Evolutionary conservation across 2,329 filamentous ascomycete species (phyloP).

Genomic region (Pyrenophora teres): DNA sequence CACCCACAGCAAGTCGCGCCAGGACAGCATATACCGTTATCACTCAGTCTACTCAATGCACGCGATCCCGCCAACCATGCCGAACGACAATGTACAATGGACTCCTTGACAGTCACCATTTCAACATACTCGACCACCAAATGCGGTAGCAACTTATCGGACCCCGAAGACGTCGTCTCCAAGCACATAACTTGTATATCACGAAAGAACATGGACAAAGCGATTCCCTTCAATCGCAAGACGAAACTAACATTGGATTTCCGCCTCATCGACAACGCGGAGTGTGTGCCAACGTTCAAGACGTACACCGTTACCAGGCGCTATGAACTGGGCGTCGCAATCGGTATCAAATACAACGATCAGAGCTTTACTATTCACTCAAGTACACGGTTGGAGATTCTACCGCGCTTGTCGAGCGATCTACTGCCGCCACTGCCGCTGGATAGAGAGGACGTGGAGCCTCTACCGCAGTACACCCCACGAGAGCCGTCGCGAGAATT

Average conservation of each 20-base stretch:
- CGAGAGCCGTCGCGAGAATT: slow-evolving; percentile 36
- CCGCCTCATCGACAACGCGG: slow-evolving; percentile 39
- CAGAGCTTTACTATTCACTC: slow-evolving; percentile 35
- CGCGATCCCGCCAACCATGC: slow-evolving; percentile 25
- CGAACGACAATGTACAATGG: slow-evolving; percentile 30
- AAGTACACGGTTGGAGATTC: slow-evolving; percentile 36
- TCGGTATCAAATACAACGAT: slow-evolving; percentile 35
- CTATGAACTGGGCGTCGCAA: slow-evolving; percentile 33
- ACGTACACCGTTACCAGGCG: slow-evolving; percentile 41
- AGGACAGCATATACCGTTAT: slow-evolving; percentile 41
- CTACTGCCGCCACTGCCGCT: slow-evolving; percentile 2
- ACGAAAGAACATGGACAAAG: slow-evolving; percentile 28
- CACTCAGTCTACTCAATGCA: slow-evolving; percentile 31
- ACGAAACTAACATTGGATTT: slow-evolving; percentile 36
- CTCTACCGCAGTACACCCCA: slow-evolving; percentile 37
- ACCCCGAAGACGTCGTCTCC: slow-evolving; percentile 36
- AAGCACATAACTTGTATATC: slow-evolving; percentile 42
- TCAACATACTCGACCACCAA: slow-evolving; percentile 41
- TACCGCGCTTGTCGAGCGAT: slow-evolving; percentile 30
- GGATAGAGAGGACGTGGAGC: slow-evolving; percentile 33
- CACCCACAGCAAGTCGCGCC: slow-evolving; percentile 37
- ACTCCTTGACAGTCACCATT: slow-evolving; percentile 36
- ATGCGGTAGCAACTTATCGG: slow-evolving; percentile 30
- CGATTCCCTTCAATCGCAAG: slow-evolving; percentile 26
- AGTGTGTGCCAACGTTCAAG: slow-evolving; percentile 44